Conservation (phyloP, 768 basidiomycete genomes). For the Tephrocybe sp. region DNA sequence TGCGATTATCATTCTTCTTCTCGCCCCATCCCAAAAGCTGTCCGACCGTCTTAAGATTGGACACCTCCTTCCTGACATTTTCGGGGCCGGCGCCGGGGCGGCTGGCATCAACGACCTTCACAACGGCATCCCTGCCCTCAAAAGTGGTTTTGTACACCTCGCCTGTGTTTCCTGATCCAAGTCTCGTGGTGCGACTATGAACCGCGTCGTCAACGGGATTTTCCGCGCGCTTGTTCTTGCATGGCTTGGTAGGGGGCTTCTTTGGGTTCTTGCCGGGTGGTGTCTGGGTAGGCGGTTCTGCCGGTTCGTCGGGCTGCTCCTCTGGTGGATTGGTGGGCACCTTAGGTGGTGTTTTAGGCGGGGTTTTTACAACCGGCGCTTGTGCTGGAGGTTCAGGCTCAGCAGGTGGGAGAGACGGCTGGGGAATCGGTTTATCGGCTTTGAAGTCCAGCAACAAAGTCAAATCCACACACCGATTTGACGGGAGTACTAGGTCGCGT, state of each 20-base stretch:
- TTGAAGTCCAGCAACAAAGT: no score
- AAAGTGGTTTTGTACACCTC: constrained; percentile 1
- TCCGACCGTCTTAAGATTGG: not conserved
- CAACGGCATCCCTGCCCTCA: not conserved
- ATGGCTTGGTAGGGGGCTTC: not conserved
- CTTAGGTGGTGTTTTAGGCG: not conserved
- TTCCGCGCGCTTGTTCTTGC: not conserved
- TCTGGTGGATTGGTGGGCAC: not conserved
- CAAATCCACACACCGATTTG: no score
- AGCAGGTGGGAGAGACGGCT: not conserved
- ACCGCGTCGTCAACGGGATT: not conserved
- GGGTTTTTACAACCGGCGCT: not conserved
- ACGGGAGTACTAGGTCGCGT: not conserved
- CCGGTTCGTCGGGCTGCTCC: not conserved
- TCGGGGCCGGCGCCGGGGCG: not conserved
- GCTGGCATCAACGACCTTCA: not conserved
- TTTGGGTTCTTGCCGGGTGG: not conserved
- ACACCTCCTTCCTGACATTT: not conserved
- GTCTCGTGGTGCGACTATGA: not conserved
- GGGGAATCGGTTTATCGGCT: no score
- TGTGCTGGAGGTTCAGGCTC: not conserved
- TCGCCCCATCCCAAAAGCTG: constrained; percentile 7
- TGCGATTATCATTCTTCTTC: not conserved
- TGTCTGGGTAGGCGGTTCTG: not conserved
- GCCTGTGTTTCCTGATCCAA: not conserved